Base-by-base conservation (phyloP, 73 alveolate species). In the Blepharisma japonicum region DNA sequence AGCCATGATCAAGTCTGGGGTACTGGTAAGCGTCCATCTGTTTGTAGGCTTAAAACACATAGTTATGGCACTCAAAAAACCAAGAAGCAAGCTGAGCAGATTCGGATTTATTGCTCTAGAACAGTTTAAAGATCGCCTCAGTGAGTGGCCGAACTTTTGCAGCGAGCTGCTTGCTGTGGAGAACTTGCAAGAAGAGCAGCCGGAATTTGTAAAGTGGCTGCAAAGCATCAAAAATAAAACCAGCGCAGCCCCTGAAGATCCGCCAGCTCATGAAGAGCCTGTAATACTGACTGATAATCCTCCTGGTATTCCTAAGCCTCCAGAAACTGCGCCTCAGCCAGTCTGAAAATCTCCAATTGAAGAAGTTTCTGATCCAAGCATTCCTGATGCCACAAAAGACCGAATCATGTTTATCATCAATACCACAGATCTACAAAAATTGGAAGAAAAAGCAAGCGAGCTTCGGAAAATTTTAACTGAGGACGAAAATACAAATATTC, bases 51-150 rank as follows among this genome's bases (percentile, higher is more conserved):
- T 95, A 56, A 94, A 93, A 56, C 94, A 89, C 78, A 86, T 93
- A 47, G 78, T 84, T 51, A 97, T 92, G 79, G 98, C 98, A 66
- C 87, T 94, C 74, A 92, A 91, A 85, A 93, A 94, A 77, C 94
- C 86, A 51, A 89, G 68, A 50, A 95, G 92, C 25, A 89, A 85
- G n/a, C 76, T 89, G 88, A 86, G 79, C 76, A 80, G 77, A 45
- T 91, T 91, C 77, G 95, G 95, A 6, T 79, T 86, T 2, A 86
- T 83, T 48, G 96, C 98, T 45, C 56, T 92, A 21, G 87, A 87
- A 48, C 89, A 88, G 61, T 89, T 91, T 79, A 55, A 81, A 14
- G 93, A 83, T 23, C 81, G 88, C 53, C 86, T 90, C 50, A 55
- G 51, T 45, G 86, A 74, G 55, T 85, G 82, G 77, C 97, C 97